Evolutionary conservation across 2,329 filamentous ascomycete genomes (phyloP).

Genomic region (Paraphaeosphaeria sporulosa): DNA sequence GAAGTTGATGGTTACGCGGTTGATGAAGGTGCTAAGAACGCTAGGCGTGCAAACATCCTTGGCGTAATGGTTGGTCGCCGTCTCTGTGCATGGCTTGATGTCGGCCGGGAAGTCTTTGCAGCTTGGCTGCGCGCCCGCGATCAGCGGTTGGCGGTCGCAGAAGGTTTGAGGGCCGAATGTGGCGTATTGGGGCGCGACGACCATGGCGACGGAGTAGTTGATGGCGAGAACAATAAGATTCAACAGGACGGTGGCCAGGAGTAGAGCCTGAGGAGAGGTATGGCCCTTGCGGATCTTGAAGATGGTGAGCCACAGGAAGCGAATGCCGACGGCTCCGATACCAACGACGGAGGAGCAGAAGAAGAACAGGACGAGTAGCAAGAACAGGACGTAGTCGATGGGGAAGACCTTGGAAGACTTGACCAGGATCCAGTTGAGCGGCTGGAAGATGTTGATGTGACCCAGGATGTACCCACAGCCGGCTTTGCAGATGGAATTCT

Average conservation of each 20-base stretch:
- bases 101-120: conserved; percentile 75
- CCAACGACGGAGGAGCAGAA: conserved; percentile 89
- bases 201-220: conserved; percentile 91
- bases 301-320: conserved; percentile 93
- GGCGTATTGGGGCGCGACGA: conserved; percentile 94
- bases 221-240: conserved; percentile 88
- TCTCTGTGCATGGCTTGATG: conserved; percentile 83
- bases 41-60: conserved; percentile 87
- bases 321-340: conserved; percentile 85
- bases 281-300: conserved; percentile 90
- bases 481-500: conserved; percentile 90
- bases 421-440: conserved; percentile 88
- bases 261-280: conserved; percentile 88
- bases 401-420: conserved; percentile 85
- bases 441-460: conserved; percentile 90
- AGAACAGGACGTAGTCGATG: conserved; percentile 89
- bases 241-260: conserved; percentile 89
- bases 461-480: conserved; percentile 92
- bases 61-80: conserved; percentile 73
- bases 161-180: conserved; percentile 95
- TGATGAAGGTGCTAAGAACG: conserved; percentile 90
- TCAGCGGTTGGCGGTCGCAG: conserved; percentile 74
- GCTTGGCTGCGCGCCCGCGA: conserved; percentile 73
- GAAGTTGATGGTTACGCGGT: conserved; percentile 91
- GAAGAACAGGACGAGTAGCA: conserved; percentile 82